Percentiles rank a stretch among this genome's conserved stretches.
Conservation (phyloP, 2,329 filamentous ascomycete genomes). For the Fusarium decemcellulare region DNA sequence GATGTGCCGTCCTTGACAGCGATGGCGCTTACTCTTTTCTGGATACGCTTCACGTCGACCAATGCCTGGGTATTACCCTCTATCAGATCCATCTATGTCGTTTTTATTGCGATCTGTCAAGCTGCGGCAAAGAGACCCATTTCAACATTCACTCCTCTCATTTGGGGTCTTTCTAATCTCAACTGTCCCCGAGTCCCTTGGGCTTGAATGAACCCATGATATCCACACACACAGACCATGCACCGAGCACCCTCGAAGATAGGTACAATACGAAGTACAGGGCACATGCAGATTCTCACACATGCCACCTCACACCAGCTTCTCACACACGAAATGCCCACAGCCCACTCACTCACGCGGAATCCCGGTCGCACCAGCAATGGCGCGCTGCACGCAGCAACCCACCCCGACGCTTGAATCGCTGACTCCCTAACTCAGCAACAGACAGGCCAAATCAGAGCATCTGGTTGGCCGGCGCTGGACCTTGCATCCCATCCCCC, state of each 20-base stretch:
- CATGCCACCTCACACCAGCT: neutral
- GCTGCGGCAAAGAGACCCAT: neutral
- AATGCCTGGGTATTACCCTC: neutral
- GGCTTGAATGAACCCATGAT: constrained; percentile 10
- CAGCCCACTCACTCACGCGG: constrained; percentile 40
- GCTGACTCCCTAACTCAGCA: constrained; percentile 48
- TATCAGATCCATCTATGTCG: neutral
- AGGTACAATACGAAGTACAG: constrained; percentile 19
- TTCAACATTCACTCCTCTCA: constrained; percentile 17
- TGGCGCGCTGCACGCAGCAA: constrained; percentile 41
- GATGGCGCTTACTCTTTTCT: constrained; percentile 2
- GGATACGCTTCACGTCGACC: neutral
- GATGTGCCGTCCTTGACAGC: neutral
- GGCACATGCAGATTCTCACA: constrained; percentile 29
- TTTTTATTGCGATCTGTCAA: constrained; percentile 3
- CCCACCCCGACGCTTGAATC: constrained; percentile 42
- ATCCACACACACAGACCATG: constrained; percentile 21
- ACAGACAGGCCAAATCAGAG: constrained; percentile 42
- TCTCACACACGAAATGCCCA: constrained; percentile 36
- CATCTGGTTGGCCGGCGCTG: constrained; percentile 39
- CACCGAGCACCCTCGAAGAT: constrained; percentile 1
- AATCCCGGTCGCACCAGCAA: constrained; percentile 44
- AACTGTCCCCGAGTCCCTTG: constrained; percentile 2
- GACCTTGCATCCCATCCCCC: constrained; percentile 41
- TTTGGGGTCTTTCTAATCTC: constrained; percentile 7